Evolutionary conservation across 2,329 filamentous ascomycete species (phyloP), one percentile per base, ranked within the genome.

Genomic region (Fusarium burgessii): DNA sequence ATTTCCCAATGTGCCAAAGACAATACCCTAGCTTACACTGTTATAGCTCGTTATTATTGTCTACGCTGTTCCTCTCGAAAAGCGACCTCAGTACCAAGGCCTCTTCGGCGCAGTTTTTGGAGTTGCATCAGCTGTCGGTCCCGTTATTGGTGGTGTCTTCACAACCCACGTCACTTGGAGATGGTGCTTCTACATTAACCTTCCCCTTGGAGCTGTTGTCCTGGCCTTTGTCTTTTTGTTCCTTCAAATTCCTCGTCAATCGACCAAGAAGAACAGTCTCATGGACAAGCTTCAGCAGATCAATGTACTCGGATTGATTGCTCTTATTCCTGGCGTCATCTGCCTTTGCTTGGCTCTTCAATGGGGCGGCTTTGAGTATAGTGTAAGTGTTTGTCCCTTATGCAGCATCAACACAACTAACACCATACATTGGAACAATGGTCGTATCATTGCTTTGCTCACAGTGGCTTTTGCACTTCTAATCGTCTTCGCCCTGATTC

Each of bases 261-360:
- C 61, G 27, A 70, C 62, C 20, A 43, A 41, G 7, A 33, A 58
- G 78, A 32, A 75, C 72, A 5, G 64, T 20, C 32, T 65, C 23
- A 38, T 36, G 20, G 40, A 65, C 25, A 66, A 51, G 27, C 23
- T 66, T 9, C 50, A 46, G 25, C 59, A 58, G 18, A 43, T 66
- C 4, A 64, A 66, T 17, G 25, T 85, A 0, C 74, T 88, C 4
- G 88, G 89, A 18, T 87, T 86, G 17, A 15, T 60, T 17, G 66
- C 85, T 9, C 82, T 88, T 67, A 85, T 91, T 62, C 88, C 88
- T 0, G 83, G 83, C 11, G 80, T 83, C 7, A 74, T 84, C 36
- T 86, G 83, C 60, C 77, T 86, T 10, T 70, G 86, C 2, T 74
- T 87, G 20, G 85, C 84, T 14, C 76, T 87, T 15, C 83, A 86